A percentile compares a stretch with the other conserved stretches of the same genome.
These are phyloP conservation scores for Phytophthora cryptogea DNA, from an alignment of 352 stramenopile genomes.

Conservation along the genomic window DNA sequence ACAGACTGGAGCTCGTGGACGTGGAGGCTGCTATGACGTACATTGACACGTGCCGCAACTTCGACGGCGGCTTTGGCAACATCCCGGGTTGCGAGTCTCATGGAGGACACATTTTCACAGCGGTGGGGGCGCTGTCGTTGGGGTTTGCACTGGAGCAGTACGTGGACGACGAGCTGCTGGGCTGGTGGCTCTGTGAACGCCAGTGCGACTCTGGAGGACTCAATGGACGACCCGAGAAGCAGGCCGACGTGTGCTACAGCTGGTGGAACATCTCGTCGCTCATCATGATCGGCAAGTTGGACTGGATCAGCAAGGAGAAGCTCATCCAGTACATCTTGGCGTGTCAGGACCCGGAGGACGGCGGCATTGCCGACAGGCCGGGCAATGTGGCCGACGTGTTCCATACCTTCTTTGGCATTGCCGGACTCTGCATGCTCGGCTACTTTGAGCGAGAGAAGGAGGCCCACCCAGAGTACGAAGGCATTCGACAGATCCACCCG, in stretches of 20 bases:
- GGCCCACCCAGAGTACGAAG: conserved; percentile 54
- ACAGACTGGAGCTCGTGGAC: conserved; percentile 86
- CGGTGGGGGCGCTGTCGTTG: conserved; percentile 95
- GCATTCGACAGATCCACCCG: conserved; percentile 92
- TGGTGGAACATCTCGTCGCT: conserved; percentile 99
- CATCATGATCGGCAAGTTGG: conserved; percentile 93
- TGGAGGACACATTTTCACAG: conserved; percentile 98
- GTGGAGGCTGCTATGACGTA: conserved; percentile 91
- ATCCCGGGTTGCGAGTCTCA: conserved; percentile 96
- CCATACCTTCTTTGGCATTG: conserved; percentile 99
- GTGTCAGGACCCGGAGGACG: conserved; percentile 97
- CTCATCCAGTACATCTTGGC: conserved; percentile 94
- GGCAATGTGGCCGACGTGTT: conserved; percentile 97
- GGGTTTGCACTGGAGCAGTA: conserved; percentile 70
- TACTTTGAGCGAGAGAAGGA: conserved; percentile 86
- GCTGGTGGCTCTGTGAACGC: conserved; percentile 97
- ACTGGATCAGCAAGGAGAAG: conserved; percentile 96
- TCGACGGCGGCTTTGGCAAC: conserved; percentile 94
- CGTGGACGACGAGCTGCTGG: conserved; percentile 90
- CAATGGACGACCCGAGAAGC: conserved; percentile 99
- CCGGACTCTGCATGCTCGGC: conserved; percentile 93
- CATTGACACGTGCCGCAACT: conserved; percentile 97
- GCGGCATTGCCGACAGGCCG: conserved; percentile 98
- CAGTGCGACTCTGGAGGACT: conserved; percentile 95
- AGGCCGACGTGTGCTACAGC: conserved; percentile 99